phyloP scores from a whole-genome alignment of 805 yeast genomes.

The Candida orba region DNA sequence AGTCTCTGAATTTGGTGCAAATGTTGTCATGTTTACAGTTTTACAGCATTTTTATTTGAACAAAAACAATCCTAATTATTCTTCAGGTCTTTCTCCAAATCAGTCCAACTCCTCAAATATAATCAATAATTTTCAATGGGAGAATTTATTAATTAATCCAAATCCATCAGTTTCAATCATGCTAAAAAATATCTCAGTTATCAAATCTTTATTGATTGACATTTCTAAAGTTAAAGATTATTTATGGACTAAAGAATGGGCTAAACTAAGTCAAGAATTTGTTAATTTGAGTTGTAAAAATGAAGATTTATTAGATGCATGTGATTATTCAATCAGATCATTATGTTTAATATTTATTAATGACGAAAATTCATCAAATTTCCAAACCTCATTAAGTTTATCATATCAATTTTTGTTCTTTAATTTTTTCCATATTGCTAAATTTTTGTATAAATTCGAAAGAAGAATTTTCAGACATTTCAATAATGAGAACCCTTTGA shows the following conservation, averaged over 20 bases:
- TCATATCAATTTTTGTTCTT: conserved; percentile 20
- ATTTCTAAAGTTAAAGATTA: conserved; percentile 29
- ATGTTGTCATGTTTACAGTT: conserved; percentile 34
- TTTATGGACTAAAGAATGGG: conserved; percentile 34
- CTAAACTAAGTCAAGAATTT: conserved; percentile 17
- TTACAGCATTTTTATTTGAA: conserved; percentile 29
- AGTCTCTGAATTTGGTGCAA: conserved; percentile 34
- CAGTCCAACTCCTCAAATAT: conserved; percentile 35
- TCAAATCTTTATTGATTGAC: conserved; percentile 29
- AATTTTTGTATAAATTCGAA: conserved; percentile 21
- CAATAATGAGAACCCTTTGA: conserved; percentile 6
- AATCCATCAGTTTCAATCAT: conserved; percentile 30
- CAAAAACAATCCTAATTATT: conserved; percentile 24
- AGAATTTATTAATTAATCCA: conserved; percentile 23
- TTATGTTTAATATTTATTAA: conserved; percentile 19
- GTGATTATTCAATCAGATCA: conserved; percentile 23
- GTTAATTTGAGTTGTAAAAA: conserved; percentile 12
- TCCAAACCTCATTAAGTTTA: conserved; percentile 16
- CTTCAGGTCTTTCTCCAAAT: conserved; percentile 30
- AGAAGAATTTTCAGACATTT: conserved; percentile 14
- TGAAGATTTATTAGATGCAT: conserved; percentile 23
- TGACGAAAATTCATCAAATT: conserved; percentile 22
- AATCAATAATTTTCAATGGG: conserved; percentile 29
- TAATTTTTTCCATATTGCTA: conserved; percentile 22
- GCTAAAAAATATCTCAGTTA: conserved; percentile 27